phyloP scores from a whole-genome alignment of 768 basidiomycete species.

The Mycena albidolilacea region DNA sequence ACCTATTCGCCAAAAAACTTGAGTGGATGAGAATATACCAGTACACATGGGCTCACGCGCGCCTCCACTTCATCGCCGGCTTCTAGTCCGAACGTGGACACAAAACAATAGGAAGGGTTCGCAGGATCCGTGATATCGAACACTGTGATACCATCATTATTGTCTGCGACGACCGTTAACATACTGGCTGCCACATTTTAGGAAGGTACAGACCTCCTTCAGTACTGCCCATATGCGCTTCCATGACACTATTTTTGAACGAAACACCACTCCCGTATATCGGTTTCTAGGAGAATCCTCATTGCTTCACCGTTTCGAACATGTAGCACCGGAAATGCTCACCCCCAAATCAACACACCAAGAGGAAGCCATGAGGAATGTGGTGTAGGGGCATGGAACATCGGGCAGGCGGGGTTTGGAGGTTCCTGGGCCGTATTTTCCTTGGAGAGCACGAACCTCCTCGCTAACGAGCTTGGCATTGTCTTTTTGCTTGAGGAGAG shows the following conservation, averaged over 20 bases:
- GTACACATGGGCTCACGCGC: constrained; percentile 10
- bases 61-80: neutral
- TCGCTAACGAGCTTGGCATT: constrained; percentile 55
- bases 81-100: constrained; percentile 19
- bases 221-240: constrained; percentile 41
- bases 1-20: constrained; percentile 1
- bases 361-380: constrained; percentile 48
- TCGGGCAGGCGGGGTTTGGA: constrained; percentile 37
- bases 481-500: constrained; percentile 51
- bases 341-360: constrained; percentile 49
- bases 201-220: constrained; percentile 40
- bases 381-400: constrained; percentile 52
- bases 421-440: constrained; percentile 44
- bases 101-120: constrained; percentile 11
- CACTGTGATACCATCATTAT: constrained; percentile 51
- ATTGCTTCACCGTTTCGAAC: neutral
- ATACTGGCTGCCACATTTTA: neutral
- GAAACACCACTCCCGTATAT: constrained; percentile 38
- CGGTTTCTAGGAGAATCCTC: neutral
- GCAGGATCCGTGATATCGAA: constrained; percentile 46
- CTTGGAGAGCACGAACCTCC: constrained; percentile 51
- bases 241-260: constrained; percentile 39
- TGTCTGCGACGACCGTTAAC: constrained; percentile 39
- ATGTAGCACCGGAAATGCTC: neutral
- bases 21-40: neutral